Conservation (phyloP, 2,329 filamentous ascomycete species). For the Pyrenochaeta sp. region DNA sequence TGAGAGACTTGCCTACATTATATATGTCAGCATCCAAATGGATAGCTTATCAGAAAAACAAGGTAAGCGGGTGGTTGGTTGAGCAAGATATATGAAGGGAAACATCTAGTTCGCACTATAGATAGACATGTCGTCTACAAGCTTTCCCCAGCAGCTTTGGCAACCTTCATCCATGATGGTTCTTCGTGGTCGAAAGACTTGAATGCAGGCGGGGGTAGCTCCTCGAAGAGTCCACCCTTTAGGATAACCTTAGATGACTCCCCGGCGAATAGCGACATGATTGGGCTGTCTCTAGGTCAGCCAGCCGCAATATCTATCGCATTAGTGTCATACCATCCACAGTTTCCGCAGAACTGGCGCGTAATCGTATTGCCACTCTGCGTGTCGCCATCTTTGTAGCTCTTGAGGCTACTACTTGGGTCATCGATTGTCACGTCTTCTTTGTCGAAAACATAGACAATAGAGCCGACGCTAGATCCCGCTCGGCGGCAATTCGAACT, state of each 20-base stretch:
- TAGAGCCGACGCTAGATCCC: constrained; percentile 29
- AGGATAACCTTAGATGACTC: constrained; percentile 30
- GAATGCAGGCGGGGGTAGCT: constrained; percentile 19
- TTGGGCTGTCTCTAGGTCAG: constrained; percentile 27
- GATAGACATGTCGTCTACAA: background rate
- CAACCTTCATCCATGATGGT: constrained; percentile 33
- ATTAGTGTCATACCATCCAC: constrained; percentile 32
- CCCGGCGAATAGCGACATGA: constrained; percentile 22
- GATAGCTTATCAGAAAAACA: too few species aligned
- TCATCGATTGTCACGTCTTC: constrained; percentile 33
- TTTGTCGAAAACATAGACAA: constrained; percentile 33
- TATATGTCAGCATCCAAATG: too few species aligned
- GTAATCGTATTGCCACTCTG: constrained; percentile 37
- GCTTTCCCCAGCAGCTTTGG: constrained; percentile 14
- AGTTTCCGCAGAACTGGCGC: constrained; percentile 41
- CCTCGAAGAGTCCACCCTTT: constrained; percentile 40
- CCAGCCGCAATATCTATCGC: background rate
- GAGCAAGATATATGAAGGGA: background rate
- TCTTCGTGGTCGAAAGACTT: constrained; percentile 31
- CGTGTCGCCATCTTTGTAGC: constrained; percentile 38
- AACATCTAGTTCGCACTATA: background rate
- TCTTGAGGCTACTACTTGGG: constrained; percentile 28
- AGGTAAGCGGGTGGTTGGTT: too few species aligned
- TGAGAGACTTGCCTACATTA: too few species aligned
- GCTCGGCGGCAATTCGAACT: constrained; percentile 44